phyloP scores from a whole-genome alignment of 2,329 filamentous ascomycete species.

The Sporothrix mexicana region DNA sequence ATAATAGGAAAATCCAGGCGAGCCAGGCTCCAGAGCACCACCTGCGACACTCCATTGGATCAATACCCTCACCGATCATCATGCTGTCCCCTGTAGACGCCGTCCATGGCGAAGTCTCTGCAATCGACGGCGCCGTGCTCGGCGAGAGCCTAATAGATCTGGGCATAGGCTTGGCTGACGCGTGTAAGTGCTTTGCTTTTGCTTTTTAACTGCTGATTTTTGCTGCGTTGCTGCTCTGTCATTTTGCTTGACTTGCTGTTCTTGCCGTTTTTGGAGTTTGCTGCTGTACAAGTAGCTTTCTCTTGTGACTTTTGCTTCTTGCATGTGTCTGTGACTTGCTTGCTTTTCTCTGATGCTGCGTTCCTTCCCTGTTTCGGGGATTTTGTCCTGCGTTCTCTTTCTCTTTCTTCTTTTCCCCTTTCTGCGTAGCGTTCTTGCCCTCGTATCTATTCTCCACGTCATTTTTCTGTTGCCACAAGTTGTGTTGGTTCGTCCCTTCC shows the following conservation, averaged over 20 bases:
- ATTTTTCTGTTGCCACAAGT: neutral
- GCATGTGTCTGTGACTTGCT: constrained; percentile 10
- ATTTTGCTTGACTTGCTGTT: constrained; percentile 12
- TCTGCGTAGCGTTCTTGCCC: constrained; percentile 12
- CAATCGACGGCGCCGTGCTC: constrained; percentile 3
- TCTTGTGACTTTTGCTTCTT: neutral
- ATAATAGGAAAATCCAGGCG: neutral
- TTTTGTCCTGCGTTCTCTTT: neutral
- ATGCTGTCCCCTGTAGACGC: constrained; percentile 17
- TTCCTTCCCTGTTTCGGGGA: constrained; percentile 1
- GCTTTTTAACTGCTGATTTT: neutral
- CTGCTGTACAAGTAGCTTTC: neutral
- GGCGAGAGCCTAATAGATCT: neutral
- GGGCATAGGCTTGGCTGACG: constrained; percentile 3
- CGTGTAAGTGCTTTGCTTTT: constrained; percentile 7
- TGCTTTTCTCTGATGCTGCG: too few species aligned
- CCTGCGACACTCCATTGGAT: neutral
- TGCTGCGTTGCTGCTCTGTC: too few species aligned
- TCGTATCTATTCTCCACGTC: constrained; percentile 2
- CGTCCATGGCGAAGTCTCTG: constrained; percentile 1
- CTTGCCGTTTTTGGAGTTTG: neutral
- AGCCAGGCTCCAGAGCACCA: neutral
- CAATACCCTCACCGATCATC: neutral
- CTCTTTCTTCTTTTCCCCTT: neutral
- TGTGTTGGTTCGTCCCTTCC: constrained; percentile 10